Base-by-base conservation (phyloP, 73 alveolate genomes). In the Blepharisma japonicum region DNA sequence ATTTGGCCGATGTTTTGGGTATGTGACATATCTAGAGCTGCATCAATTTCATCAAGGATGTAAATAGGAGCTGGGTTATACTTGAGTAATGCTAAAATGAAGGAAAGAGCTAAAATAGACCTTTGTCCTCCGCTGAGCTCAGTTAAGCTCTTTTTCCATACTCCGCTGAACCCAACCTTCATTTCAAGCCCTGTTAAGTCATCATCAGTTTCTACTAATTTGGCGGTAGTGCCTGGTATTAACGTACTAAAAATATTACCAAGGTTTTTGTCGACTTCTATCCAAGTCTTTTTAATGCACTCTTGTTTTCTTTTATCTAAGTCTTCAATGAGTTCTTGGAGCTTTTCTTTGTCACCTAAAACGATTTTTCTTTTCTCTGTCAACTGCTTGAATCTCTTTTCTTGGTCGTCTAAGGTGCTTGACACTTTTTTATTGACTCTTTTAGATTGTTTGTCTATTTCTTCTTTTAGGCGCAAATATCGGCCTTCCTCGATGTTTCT, bases 41-140 rank as follows among this genome's bases (percentile, higher is more conserved):
- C 96, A 80, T 97, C 99, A 71, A 97, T 94, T 89, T 97, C 99
- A 91, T 97, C 99, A 68, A 97, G 91, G 82, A 97, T 96, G 83
- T 97, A 96, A 78, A 97, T 82, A 38, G 98, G 99, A 48, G 98
- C 99, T 48, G 99, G 99, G 51, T 92, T 95, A 78, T 86, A 88
- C 79, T 89, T 91, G 21, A 55, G 71, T 2, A 95, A 88, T 23
- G 99, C 97, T 21, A 97, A 86, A 55, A 95, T 87, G 70, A 95
- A 88, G 78, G 97, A 81, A n/a, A 95, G 84, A 9, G 98, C 98
- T 55, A 97, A 89, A 23, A 97, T 87, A 55, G 98, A 91, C 83
- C 98, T 90, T 85, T 97, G 94, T 6, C 99, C 99, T 55, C 98
- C 98, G 39, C 94, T 79, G 45, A 93, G 81, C 68, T 88, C 96